These are phyloP conservation scores for Arthroderma sp. DNA, from an alignment of 2,329 filamentous ascomycete species.

Conservation along the genomic window DNA sequence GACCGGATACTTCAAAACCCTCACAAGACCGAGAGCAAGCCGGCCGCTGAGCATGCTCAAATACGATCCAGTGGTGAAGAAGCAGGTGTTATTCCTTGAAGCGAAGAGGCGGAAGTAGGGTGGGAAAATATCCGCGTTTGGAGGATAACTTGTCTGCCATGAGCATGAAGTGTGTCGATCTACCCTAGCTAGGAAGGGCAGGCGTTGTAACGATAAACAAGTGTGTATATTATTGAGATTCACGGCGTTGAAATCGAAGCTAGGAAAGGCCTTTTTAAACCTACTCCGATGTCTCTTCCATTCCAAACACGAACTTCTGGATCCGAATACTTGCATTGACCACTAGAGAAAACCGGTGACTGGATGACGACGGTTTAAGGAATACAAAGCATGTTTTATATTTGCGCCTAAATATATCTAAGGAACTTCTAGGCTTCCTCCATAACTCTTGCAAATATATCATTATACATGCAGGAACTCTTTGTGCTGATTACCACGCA, in stretches of 20 bases:
- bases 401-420: background rate
- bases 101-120: conserved; percentile 57
- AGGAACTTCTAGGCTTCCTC: background rate
- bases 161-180: background rate
- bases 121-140: too few relatives aligned
- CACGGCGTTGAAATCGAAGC: background rate
- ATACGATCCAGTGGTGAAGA: conserved; percentile 94
- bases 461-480: background rate
- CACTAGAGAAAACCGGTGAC: too few relatives aligned
- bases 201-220: background rate
- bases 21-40: conserved; percentile 67
- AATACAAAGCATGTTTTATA: background rate
- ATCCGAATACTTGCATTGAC: background rate
- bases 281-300: background rate
- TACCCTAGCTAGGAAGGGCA: background rate
- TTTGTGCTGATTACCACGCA: background rate
- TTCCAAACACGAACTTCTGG: background rate
- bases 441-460: background rate
- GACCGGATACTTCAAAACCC: conserved; percentile 94
- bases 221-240: background rate
- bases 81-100: conserved; percentile 92
- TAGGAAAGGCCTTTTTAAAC: background rate
- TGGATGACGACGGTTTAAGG: background rate
- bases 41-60: conserved; percentile 93
- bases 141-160: background rate